phyloP scores from a whole-genome alignment of 1,284 basidiomycete genomes.

The Takashimella tepidaria region DNA sequence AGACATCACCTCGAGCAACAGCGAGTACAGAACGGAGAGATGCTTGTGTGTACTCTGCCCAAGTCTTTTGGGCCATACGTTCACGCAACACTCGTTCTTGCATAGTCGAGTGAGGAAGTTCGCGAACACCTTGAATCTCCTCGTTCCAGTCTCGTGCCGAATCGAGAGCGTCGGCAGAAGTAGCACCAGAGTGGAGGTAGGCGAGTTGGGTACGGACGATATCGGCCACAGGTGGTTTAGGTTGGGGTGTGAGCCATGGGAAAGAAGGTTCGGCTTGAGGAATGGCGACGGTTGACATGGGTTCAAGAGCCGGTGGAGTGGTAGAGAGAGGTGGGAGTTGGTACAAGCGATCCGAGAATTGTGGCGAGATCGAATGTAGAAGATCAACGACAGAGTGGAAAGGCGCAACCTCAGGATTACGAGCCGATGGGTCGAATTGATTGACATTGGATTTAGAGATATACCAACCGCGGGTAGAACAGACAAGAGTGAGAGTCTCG shows the following conservation, averaged over 20 bases:
- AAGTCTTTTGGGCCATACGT: conserved; percentile 53
- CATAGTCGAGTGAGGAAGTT: conserved; percentile 51
- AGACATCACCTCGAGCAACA: conserved; percentile 52
- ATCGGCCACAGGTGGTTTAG: conserved; percentile 48
- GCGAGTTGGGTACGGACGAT: conserved; percentile 54
- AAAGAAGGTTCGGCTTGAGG: conserved; percentile 53
- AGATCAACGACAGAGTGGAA: conserved; percentile 53
- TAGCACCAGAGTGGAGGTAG: conserved; percentile 54
- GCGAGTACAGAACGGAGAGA: conserved; percentile 52
- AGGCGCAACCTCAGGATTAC: conserved; percentile 25
- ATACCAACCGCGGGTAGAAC: conserved; percentile 54
- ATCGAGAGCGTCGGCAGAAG: conserved; percentile 52
- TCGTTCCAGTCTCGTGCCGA: conserved; percentile 58
- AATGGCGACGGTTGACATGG: conserved; percentile 50
- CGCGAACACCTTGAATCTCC: conserved; percentile 55
- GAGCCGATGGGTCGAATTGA: conserved; percentile 49
- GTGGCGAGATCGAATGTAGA: conserved; percentile 50
- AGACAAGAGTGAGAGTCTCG: conserved; percentile 53
- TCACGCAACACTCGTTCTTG: conserved; percentile 54
- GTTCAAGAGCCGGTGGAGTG: conserved; percentile 36
- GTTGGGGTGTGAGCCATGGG: conserved; percentile 51
- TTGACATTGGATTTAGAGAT: conserved; percentile 50
- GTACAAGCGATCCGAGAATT: conserved; percentile 45
- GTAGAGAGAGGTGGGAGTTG: conserved; percentile 36
- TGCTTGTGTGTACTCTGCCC: conserved; percentile 54